Evolutionary conservation across 306 rosid genomes (phyloP).

Genomic region (Hippophae gyantsensis): DNA sequence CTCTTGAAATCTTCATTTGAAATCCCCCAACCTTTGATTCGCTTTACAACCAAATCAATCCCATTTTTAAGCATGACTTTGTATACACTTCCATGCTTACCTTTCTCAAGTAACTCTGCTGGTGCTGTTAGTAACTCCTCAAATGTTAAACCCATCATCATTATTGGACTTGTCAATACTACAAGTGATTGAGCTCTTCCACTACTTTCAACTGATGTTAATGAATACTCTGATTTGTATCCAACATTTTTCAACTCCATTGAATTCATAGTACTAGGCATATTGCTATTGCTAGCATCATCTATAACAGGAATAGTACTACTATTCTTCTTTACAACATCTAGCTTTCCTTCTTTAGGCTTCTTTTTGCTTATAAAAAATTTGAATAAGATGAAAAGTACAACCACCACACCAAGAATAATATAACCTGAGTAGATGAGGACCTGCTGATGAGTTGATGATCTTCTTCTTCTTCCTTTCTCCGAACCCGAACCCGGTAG

Average conservation of each 20-base stretch:
- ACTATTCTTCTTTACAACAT: conserved; percentile 17
- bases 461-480: conserved; percentile 1
- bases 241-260: conserved; percentile 23
- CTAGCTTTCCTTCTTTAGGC: conserved; percentile 7
- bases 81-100: conserved; percentile 61
- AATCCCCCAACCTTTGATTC: conserved; percentile 58
- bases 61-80: conserved; percentile 51
- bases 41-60: conserved; percentile 52
- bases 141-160: conserved; percentile 26
- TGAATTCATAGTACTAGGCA: conserved; percentile 23
- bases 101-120: conserved; percentile 60
- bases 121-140: conserved; percentile 68
- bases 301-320: not conserved
- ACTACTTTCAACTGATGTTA: conserved; percentile 37
- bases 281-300: conserved; percentile 16
- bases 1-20: conserved; percentile 36
- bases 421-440: conserved; percentile 38
- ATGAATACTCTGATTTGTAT: conserved; percentile 37
- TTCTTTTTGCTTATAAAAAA: conserved; percentile 4
- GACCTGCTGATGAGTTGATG: conserved; percentile 8
- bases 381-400: conserved; percentile 24
- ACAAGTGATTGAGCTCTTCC: conserved; percentile 30
- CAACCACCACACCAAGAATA: conserved; percentile 26
- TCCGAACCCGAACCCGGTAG: not conserved
- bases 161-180: conserved; percentile 31